Percentiles rank a stretch among this genome's conserved stretches.
These are phyloP conservation scores for Colletotrichum lindemuthianum DNA, from an alignment of 2,329 filamentous ascomycete species.

Conservation along the genomic window DNA sequence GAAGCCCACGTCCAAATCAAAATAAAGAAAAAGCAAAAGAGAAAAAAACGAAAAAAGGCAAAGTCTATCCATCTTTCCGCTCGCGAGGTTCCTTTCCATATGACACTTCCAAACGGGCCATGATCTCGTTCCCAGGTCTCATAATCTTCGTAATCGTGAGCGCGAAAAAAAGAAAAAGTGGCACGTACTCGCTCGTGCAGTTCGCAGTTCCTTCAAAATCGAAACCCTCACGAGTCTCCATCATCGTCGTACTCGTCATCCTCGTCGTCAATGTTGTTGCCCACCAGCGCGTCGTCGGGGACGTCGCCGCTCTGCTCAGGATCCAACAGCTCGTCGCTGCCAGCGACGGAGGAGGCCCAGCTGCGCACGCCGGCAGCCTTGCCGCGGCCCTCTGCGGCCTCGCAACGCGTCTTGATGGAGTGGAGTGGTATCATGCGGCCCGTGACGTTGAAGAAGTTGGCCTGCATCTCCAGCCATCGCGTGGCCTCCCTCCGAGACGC, in stretches of 20 bases:
- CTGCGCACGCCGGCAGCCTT: constrained; percentile 25
- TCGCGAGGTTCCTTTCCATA: neutral
- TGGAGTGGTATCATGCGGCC: constrained; percentile 52
- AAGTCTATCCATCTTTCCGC: neutral
- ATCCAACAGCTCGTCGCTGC: constrained; percentile 28
- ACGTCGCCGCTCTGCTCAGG: constrained; percentile 16
- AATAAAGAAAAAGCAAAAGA: neutral
- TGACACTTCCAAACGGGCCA: neutral
- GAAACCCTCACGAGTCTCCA: neutral
- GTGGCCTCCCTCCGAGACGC: constrained; percentile 46
- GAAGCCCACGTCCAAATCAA: neutral
- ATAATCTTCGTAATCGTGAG: neutral
- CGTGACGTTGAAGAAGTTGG: constrained; percentile 55
- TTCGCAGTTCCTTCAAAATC: neutral
- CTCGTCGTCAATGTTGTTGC: constrained; percentile 18
- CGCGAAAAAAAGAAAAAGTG: neutral
- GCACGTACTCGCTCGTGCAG: no score
- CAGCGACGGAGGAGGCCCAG: constrained; percentile 32
- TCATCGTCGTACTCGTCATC: neutral
- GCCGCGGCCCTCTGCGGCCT: constrained; percentile 41
- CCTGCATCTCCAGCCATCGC: constrained; percentile 55
- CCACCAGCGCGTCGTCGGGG: constrained; percentile 31
- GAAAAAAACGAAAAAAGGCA: neutral
- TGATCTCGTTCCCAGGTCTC: neutral
- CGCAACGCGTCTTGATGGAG: constrained; percentile 49